These are phyloP conservation scores for Aspergillus flavus DNA, from an alignment of 2,329 filamentous ascomycete species.

Conservation along the genomic window DNA sequence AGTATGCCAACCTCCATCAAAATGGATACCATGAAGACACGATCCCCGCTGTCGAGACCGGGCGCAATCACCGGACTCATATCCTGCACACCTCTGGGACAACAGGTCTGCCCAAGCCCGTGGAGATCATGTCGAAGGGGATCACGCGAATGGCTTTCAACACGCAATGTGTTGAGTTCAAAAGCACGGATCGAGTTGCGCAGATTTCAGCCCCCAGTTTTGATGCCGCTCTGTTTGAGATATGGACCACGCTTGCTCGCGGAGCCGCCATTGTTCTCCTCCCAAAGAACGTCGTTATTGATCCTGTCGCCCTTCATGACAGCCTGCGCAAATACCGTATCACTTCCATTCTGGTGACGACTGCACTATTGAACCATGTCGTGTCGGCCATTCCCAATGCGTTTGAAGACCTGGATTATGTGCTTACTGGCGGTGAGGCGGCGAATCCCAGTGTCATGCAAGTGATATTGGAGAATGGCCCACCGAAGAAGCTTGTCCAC, in stretches of 20 bases:
- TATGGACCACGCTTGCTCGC: neutral
- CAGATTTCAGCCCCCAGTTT: neutral
- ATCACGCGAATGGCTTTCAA: neutral
- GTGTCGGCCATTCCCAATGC: neutral
- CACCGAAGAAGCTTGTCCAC: neutral
- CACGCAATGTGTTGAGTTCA: neutral
- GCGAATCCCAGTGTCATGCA: neutral
- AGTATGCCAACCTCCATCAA: neutral
- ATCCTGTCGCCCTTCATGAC: neutral
- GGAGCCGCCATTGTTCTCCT: neutral
- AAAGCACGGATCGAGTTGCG: neutral
- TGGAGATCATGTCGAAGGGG: neutral
- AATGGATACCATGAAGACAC: neutral
- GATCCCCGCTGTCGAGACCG: neutral
- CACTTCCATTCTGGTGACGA: neutral
- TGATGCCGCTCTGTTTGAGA: constrained; percentile 2
- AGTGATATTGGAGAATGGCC: neutral
- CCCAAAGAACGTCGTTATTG: neutral
- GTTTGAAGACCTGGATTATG: neutral
- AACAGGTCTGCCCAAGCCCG: constrained; percentile 1
- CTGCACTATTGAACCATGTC: neutral
- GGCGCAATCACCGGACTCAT: neutral
- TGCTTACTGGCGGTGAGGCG: neutral
- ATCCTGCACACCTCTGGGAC: constrained; percentile 2
- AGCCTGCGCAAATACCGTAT: neutral